Conservation (phyloP, 148 eudicot species). For the Hydrangea macrophylla region DNA sequence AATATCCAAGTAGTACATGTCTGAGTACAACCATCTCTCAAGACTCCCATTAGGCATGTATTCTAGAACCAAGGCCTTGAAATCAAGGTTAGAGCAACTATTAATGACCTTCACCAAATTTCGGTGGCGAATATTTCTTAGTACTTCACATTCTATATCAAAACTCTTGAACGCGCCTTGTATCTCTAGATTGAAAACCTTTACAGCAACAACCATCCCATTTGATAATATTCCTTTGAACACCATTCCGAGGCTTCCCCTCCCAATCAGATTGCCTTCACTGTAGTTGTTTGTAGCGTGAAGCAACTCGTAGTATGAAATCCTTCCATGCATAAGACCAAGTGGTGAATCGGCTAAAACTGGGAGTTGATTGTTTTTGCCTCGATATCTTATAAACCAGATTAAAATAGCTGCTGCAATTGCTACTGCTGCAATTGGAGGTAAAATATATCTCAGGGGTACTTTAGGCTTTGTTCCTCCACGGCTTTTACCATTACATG, state of each 20-base stretch:
- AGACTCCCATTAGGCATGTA: not conserved
- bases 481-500: not conserved
- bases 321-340: not conserved
- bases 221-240: not conserved
- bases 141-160: not conserved
- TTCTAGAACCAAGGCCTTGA: not conserved
- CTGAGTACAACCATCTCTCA: not conserved
- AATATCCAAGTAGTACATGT: not conserved
- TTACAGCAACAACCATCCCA: not conserved
- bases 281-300: not conserved
- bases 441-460: not conserved
- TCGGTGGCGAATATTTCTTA: not conserved
- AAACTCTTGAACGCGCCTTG: not conserved
- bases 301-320: not conserved
- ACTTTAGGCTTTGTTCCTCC: not conserved
- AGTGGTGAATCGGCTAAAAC: not conserved
- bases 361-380: not conserved
- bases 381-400: not conserved
- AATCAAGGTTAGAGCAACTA: not conserved
- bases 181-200: not conserved
- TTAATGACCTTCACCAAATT: not conserved
- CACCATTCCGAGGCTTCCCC: not conserved
- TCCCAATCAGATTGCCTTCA: not conserved
- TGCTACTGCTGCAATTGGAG: not conserved
- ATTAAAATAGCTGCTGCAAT: not conserved